These are phyloP conservation scores for Fusarium mangiferae DNA, from an alignment of 2,329 filamentous ascomycete genomes.

Conservation along the genomic window DNA sequence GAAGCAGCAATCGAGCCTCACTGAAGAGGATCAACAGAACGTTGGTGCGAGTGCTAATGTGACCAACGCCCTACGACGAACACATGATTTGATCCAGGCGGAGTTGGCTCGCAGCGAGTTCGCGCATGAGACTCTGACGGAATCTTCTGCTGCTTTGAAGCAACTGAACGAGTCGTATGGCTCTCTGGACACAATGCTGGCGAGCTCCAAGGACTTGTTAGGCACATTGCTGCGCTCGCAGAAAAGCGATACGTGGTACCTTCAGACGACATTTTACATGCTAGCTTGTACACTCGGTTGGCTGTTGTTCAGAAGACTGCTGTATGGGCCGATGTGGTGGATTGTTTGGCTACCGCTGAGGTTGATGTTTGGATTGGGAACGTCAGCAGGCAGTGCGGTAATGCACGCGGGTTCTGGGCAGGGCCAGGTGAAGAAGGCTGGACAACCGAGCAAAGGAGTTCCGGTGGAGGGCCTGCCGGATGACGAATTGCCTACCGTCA, in stretches of 20 bases:
- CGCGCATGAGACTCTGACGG: constrained; percentile 86
- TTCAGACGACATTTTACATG: constrained; percentile 89
- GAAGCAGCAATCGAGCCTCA: constrained; percentile 51
- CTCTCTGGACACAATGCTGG: constrained; percentile 80
- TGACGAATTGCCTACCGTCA: constrained; percentile 61
- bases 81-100: constrained; percentile 85
- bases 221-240: constrained; percentile 84
- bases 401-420: constrained; percentile 49
- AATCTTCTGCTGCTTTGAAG: constrained; percentile 84
- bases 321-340: constrained; percentile 94
- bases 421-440: constrained; percentile 41
- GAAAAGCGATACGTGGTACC: constrained; percentile 98
- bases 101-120: constrained; percentile 90
- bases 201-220: constrained; percentile 78
- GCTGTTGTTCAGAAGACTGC: constrained; percentile 83
- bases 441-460: constrained; percentile 44
- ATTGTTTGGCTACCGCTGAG: constrained; percentile 85
- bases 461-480: constrained; percentile 51
- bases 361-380: constrained; percentile 68
- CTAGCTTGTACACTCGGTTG: constrained; percentile 81
- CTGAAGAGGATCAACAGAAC: constrained; percentile 77
- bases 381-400: constrained; percentile 65
- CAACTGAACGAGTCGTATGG: constrained; percentile 85
- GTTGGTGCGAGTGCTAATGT: constrained; percentile 84
- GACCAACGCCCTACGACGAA: constrained; percentile 83